Percentiles rank a stretch among this genome's conserved stretches.
phyloP scores from a whole-genome alignment of 1,139 yeast species.

The Lodderomyces pseudojiufengensis region DNA sequence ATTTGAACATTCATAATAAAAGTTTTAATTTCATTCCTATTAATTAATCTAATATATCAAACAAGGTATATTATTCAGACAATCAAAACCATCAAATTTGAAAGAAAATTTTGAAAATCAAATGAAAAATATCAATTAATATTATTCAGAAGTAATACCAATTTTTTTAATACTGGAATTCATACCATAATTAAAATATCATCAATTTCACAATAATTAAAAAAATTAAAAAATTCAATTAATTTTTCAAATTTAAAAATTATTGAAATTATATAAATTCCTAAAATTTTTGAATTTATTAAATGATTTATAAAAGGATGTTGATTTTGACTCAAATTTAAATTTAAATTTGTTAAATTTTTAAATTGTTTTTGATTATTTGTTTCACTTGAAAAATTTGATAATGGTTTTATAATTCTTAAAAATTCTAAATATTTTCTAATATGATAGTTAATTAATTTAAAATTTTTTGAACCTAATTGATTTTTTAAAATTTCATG shows the following conservation, averaged over 20 bases:
- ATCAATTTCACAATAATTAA: slow-evolving; percentile 14
- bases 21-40: too few relatives aligned
- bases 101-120: too few relatives aligned
- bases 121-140: too few relatives aligned
- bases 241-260: slow-evolving; percentile 1
- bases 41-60: too few relatives aligned
- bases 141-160: too few relatives aligned
- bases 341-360: too few relatives aligned
- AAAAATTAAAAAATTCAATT: slow-evolving; percentile 1
- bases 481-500: slow-evolving; percentile 2
- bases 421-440: slow-evolving; percentile 12
- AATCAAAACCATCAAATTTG: too few relatives aligned
- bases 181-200: too few relatives aligned
- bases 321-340: neutral
- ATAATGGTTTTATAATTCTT: slow-evolving; percentile 9
- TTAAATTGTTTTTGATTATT: neutral
- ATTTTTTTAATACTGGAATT: too few relatives aligned
- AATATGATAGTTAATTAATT: slow-evolving; percentile 5
- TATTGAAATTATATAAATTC: slow-evolving; percentile 7
- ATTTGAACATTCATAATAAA: too few relatives aligned
- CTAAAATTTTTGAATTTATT: slow-evolving; percentile 3
- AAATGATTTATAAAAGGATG: neutral
- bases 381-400: neutral
- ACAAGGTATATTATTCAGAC: too few relatives aligned
- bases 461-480: neutral